Evolutionary conservation across 2,329 filamentous ascomycete genomes (phyloP), one percentile per base, ranked within the genome.

Genomic region (Davidsoniella virescens): DNA sequence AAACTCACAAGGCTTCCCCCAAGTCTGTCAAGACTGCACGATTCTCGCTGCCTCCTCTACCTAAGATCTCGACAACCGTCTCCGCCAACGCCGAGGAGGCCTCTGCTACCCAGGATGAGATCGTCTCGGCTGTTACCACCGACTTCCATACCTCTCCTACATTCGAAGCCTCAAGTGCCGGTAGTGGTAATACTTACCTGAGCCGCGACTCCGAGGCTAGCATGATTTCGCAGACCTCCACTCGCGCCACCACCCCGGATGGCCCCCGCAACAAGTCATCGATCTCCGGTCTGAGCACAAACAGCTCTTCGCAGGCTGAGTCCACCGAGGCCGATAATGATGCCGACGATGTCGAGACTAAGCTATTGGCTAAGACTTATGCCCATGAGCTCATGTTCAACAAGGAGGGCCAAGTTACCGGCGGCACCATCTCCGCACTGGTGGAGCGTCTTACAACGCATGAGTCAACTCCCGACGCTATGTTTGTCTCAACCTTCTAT

Each of bases 401-500:
- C 67, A 93, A 93, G 63, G 90, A 96, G 57, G 88, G 90, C 1
- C 84, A 94, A 55, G 82, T 98, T n/a, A 85, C 85, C 40, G 92
- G 92, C 44, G 92, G 92, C 12, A 93, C 87, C 2, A 73, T 98
- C 10, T 79, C 84, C 4, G 92, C 92, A 2, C 70, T 98, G 25
- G 82, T 98, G n/a, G 92, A 98, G 68, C 82, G 87, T 55, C 75
- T 98, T 40, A 96, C 92, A 0, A 87, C 85, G 0, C 87, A 94
- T 61, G 87, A 95, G 62, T 84, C 87, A 0, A 94, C 90, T 0
- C 92, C 92, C 0, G 90, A 96, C 61, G 79, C 85, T 16, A 78
- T 85, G 60, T 96, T 96, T 58, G 86, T 94, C 40, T 88, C 87
- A 2, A 87, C 92, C 0, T 96, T 98, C 61, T 96, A 93, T 62